Evolutionary conservation across 148 eudicot species (phyloP).

Genomic region (Polygonum maritimum): DNA sequence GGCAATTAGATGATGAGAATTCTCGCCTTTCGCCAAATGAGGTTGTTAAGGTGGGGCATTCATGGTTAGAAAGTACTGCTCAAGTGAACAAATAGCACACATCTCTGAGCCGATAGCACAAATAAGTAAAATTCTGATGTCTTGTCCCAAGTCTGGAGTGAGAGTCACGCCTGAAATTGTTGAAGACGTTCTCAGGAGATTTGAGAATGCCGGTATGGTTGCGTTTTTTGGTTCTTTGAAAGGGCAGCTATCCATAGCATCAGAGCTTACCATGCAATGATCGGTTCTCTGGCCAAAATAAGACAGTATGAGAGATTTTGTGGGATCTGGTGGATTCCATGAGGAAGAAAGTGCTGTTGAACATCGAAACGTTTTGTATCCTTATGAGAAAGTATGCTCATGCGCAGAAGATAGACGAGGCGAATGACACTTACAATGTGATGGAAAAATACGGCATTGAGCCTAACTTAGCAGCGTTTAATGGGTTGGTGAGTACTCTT

Average conservation of each 20-base stretch:
- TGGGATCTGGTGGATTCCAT: conserved; percentile 80
- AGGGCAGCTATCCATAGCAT: conserved; percentile 94
- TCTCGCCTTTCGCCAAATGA: conserved; percentile 12
- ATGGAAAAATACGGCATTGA: conserved; percentile 59
- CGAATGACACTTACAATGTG: conserved; percentile 72
- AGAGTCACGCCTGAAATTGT: conserved; percentile 53
- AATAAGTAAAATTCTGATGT: conserved; percentile 60
- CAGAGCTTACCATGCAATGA: conserved; percentile 73
- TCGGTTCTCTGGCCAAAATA: conserved; percentile 81
- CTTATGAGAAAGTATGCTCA: conserved; percentile 91
- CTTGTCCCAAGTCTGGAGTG: conserved; percentile 64
- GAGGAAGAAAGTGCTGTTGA: conserved; percentile 63
- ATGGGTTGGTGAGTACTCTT: conserved; percentile 78
- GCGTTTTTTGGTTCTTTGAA: conserved; percentile 70
- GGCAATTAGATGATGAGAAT: conserved; percentile 23
- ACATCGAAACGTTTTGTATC: conserved; percentile 83
- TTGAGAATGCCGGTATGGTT: conserved; percentile 83
- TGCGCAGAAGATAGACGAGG: conserved; percentile 81
- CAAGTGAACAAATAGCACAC: conserved; percentile 33
- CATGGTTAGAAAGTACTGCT: conserved; percentile 34
- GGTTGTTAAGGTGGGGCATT: conserved; percentile 19
- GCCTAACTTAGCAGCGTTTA: conserved; percentile 76
- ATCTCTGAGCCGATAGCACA: conserved; percentile 30
- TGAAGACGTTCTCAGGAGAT: conserved; percentile 64
- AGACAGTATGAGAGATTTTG: conserved; percentile 83